A percentile compares a stretch with the other conserved stretches of the same genome.
Evolutionary conservation across 805 yeast genomes (phyloP).

Genomic region (Kluyveromyces siamensis): DNA sequence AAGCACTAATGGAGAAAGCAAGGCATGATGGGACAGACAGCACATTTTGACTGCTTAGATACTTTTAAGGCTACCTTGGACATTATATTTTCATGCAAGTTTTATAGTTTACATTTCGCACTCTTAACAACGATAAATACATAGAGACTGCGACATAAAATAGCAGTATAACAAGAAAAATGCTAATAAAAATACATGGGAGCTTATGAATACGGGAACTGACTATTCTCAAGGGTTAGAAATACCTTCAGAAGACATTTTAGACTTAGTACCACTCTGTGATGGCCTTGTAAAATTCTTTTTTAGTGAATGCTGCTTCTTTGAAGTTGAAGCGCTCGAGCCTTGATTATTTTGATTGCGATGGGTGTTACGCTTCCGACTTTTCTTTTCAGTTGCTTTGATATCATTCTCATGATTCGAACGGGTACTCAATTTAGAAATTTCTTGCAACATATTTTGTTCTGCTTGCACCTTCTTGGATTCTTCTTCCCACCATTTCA

Average conservation of each 20-base stretch:
- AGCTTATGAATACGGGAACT: neutral
- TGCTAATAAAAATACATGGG: too few relatives aligned
- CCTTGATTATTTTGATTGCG: neutral
- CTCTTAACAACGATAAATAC: too few relatives aligned
- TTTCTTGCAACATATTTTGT: conserved; percentile 12
- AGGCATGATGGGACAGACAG: too few relatives aligned
- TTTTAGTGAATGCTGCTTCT: neutral
- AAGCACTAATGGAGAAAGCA: too few relatives aligned
- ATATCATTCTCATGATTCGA: neutral
- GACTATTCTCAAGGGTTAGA: neutral
- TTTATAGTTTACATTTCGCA: too few relatives aligned
- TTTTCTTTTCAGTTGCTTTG: neutral
- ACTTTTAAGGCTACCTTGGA: too few relatives aligned
- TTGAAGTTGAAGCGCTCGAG: neutral
- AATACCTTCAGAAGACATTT: neutral
- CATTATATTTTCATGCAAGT: too few relatives aligned
- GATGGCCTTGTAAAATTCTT: neutral
- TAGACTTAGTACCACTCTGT: neutral
- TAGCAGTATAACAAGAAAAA: neutral
- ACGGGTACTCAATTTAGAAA: neutral
- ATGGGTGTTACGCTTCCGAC: neutral
- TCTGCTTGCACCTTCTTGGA: conserved; percentile 51
- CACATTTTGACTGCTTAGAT: too few relatives aligned
- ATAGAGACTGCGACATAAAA: too few relatives aligned
- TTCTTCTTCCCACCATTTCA: conserved; percentile 82